phyloP scores from a whole-genome alignment of 2,329 filamentous ascomycete genomes.

The Fusarium coffeatum region DNA sequence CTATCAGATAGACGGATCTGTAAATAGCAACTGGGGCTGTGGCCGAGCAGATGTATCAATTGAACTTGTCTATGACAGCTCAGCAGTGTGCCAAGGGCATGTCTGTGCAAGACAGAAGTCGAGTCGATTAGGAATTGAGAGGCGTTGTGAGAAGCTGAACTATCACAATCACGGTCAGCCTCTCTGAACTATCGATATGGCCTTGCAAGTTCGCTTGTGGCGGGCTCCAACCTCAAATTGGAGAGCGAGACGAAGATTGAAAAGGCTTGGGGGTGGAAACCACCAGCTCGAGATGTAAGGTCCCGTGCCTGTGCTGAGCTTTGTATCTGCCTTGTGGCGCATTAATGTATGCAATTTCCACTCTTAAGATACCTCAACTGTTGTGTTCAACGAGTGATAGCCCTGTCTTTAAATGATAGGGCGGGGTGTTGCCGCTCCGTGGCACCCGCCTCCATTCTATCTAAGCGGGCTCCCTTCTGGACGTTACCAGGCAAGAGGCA shows the following conservation, averaged over 20 bases:
- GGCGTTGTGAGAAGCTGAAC: not conserved
- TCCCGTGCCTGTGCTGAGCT: not conserved
- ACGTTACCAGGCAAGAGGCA: slow-evolving; percentile 11
- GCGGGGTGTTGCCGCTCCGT: slow-evolving; percentile 11
- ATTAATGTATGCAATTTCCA: not conserved
- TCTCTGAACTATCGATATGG: slow-evolving; percentile 1
- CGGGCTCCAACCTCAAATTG: not conserved
- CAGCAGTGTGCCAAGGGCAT: not conserved
- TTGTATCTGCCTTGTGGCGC: not conserved
- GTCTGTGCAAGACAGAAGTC: not conserved
- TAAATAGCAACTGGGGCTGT: slow-evolving; percentile 43
- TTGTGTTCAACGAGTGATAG: not conserved
- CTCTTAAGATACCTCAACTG: not conserved
- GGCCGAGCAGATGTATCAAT: slow-evolving; percentile 36
- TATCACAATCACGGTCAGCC: slow-evolving; percentile 6
- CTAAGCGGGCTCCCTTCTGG: not conserved
- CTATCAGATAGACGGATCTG: slow-evolving; percentile 6
- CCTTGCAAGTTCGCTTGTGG: slow-evolving; percentile 7
- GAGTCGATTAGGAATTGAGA: not conserved
- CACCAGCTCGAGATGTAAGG: slow-evolving; percentile 2
- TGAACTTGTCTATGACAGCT: not conserved
- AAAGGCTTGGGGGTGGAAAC: slow-evolving; percentile 9
- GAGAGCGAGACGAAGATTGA: slow-evolving; percentile 1
- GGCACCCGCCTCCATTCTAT: slow-evolving; percentile 3
- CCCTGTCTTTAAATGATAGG: not conserved